A percentile compares a stretch with the other conserved stretches of the same genome.
Conservation (phyloP, 176 grass and related monocot genomes). For the Chloris gayana region DNA sequence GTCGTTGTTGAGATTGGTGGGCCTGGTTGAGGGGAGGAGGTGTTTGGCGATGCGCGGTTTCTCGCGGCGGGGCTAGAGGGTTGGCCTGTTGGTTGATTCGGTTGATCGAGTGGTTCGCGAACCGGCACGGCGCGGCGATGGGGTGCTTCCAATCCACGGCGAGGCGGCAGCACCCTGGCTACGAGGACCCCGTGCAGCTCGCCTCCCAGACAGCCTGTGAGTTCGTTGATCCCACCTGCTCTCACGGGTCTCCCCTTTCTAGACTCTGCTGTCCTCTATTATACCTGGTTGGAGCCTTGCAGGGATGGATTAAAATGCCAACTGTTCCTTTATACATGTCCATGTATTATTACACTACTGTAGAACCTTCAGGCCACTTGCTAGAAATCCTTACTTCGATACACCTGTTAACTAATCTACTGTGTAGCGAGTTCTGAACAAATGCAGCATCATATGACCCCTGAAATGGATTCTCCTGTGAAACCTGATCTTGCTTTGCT, state of each 20-base stretch:
- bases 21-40: neutral
- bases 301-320: constrained; percentile 1
- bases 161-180: constrained; percentile 71
- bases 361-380: neutral
- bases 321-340: neutral
- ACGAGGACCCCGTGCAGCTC: constrained; percentile 84
- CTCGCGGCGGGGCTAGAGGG: neutral
- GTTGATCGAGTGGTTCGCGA: neutral
- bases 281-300: neutral
- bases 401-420: neutral
- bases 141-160: constrained; percentile 67
- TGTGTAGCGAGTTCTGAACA: neutral
- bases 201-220: constrained; percentile 83
- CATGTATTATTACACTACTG: neutral
- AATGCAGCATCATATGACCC: neutral
- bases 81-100: neutral
- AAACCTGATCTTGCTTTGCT: constrained; percentile 24
- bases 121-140: constrained; percentile 40
- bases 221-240: constrained; percentile 21
- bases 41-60: neutral
- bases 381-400: neutral
- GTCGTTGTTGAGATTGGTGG: neutral
- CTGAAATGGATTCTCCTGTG: neutral
- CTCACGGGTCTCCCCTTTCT: neutral
- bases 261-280: neutral